Conservation (phyloP, 345 rosid species). For the Corchorus olitorius region DNA sequence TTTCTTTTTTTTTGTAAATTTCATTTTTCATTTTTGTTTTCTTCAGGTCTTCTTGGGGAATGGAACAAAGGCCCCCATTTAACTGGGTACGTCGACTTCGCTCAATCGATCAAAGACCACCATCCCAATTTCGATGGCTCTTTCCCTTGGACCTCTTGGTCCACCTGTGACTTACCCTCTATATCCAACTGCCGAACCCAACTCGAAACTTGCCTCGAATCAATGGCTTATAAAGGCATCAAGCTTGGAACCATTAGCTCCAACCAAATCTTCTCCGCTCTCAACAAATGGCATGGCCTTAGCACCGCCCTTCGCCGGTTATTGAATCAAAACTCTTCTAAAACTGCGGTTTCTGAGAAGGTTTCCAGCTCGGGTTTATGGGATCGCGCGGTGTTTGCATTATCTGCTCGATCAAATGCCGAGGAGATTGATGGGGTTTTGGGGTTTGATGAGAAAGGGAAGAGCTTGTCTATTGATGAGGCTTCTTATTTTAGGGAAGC, state of each 20-base stretch:
- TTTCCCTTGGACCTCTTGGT: slow-evolving; percentile 93
- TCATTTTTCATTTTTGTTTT: not conserved
- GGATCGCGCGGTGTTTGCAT: slow-evolving; percentile 69
- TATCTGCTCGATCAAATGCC: slow-evolving; percentile 74
- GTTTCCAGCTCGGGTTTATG: slow-evolving; percentile 63
- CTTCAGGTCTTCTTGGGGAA: slow-evolving; percentile 68
- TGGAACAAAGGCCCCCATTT: slow-evolving; percentile 92
- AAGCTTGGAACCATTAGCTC: slow-evolving; percentile 75
- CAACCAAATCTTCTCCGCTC: slow-evolving; percentile 69
- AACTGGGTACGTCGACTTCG: slow-evolving; percentile 90
- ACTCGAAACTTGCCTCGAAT: slow-evolving; percentile 88
- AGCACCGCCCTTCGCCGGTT: slow-evolving; percentile 60
- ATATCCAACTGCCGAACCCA: slow-evolving; percentile 65
- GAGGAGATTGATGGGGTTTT: slow-evolving; percentile 68
- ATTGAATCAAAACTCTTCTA: slow-evolving; percentile 34
- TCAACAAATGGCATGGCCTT: slow-evolving; percentile 86
- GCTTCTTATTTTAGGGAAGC: slow-evolving; percentile 78
- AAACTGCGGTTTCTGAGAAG: slow-evolving; percentile 45
- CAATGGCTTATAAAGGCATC: slow-evolving; percentile 71
- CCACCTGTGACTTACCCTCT: slow-evolving; percentile 60
- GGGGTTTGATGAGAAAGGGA: slow-evolving; percentile 52
- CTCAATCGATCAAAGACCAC: slow-evolving; percentile 70
- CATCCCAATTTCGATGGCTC: slow-evolving; percentile 69
- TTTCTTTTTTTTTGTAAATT: not conserved
- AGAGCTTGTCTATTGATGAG: slow-evolving; percentile 69